These are phyloP conservation scores for Pythium pyrilobum DNA, from an alignment of 352 stramenopile species.

Conservation along the genomic window DNA sequence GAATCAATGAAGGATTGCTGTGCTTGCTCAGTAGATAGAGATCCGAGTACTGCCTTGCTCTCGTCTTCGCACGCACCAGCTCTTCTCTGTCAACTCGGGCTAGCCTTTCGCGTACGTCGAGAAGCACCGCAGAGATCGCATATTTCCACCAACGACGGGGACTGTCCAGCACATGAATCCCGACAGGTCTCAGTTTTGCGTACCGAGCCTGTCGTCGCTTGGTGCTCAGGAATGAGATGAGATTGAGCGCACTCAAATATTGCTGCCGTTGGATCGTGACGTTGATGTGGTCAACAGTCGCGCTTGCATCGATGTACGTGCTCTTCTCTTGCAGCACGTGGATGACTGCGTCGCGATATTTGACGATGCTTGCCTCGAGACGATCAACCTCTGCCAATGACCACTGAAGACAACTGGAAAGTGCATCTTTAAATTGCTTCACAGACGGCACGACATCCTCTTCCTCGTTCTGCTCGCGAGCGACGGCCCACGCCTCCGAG, in stretches of 20 bases:
- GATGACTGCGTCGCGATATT: conserved; percentile 75
- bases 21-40: conserved; percentile 37
- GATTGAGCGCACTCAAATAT: conserved; percentile 68
- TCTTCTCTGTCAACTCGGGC: conserved; percentile 66
- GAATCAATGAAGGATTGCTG: conserved; percentile 19
- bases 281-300: conserved; percentile 67
- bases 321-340: conserved; percentile 85
- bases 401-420: conserved; percentile 78
- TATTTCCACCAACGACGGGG: conserved; percentile 69
- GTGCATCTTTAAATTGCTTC: conserved; percentile 61
- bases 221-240: conserved; percentile 64
- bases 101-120: conserved; percentile 68
- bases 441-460: conserved; percentile 71
- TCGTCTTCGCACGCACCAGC: conserved; percentile 29
- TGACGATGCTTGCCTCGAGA: conserved; percentile 49
- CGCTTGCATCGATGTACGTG: conserved; percentile 80
- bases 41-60: conserved; percentile 48
- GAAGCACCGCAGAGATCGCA: conserved; percentile 61
- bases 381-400: conserved; percentile 52
- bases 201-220: conserved; percentile 63
- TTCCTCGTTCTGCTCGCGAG: conserved; percentile 65
- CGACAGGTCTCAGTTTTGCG: conserved; percentile 43
- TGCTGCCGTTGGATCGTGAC: conserved; percentile 58
- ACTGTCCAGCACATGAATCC: conserved; percentile 36
- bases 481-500: conserved; percentile 76